These are phyloP conservation scores for Bocquillonia castaneifolia DNA, from an alignment of 441 rosid species.

Conservation along the genomic window DNA sequence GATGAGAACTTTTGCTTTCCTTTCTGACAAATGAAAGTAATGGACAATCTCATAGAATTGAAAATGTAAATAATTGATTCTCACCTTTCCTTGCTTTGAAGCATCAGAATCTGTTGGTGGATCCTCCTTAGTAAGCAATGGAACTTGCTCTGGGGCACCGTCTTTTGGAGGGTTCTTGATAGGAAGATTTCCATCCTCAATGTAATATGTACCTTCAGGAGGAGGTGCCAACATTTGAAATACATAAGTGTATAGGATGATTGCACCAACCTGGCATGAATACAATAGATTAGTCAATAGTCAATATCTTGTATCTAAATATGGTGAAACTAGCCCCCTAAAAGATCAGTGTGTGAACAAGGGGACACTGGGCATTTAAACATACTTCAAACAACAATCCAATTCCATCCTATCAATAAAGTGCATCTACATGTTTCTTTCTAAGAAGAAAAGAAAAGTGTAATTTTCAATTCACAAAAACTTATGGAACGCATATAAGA, in stretches of 20 bases:
- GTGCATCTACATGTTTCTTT: background rate
- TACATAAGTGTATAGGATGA: slow-evolving; percentile 88
- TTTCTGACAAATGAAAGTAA: background rate
- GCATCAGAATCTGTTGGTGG: slow-evolving; percentile 31
- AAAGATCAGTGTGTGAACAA: no score
- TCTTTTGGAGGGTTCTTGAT: slow-evolving; percentile 46
- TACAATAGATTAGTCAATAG: slow-evolving; percentile 13
- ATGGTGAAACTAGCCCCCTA: background rate
- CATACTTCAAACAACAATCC: background rate
- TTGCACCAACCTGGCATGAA: slow-evolving; percentile 86
- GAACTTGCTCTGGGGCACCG: slow-evolving; percentile 51
- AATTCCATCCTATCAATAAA: background rate
- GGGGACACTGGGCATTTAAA: background rate
- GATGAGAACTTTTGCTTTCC: background rate
- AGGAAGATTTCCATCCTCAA: slow-evolving; percentile 50
- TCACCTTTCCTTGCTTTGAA: slow-evolving; percentile 54
- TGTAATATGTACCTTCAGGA: slow-evolving; percentile 77
- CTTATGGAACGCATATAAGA: background rate
- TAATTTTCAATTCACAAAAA: background rate
- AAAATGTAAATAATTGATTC: background rate
- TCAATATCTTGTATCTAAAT: background rate
- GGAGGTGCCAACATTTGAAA: slow-evolving; percentile 92
- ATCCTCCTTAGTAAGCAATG: slow-evolving; percentile 50
- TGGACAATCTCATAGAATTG: background rate
- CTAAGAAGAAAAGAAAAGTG: background rate